Evolutionary conservation across 345 rosid genomes (phyloP), one percentile per base, ranked within the genome.

Genomic region (Corymbia maculata): DNA sequence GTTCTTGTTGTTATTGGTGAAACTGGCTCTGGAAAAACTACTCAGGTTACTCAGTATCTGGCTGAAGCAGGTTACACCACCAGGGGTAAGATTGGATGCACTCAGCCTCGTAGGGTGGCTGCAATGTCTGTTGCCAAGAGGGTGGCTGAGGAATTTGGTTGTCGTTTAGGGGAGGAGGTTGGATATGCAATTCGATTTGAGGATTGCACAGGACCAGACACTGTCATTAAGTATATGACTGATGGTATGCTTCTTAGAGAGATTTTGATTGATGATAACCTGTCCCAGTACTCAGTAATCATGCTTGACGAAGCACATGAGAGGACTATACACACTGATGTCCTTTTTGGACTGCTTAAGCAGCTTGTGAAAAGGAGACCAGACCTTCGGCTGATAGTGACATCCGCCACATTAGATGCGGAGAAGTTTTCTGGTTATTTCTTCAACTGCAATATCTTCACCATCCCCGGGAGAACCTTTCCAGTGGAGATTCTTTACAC

Each of bases 71-170:
- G 98, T 79, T 95, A 94, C 89, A 95, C 98, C 36, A 92, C 95
- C 26, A 91, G 91, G 86, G 98, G 98, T 13, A 96, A 95, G 92
- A 96, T 95, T 84, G 98, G 95, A 26, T 95, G 98, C 90, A 96
- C 98, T 32, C 98, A 96, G 90, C 98, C 98, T 88, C 96, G 96
- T 80, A 93, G 98, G 88, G 98, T 95, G 80, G 98, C 98, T 44
- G 98, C 97, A 17, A 94, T 92, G 94, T 96, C 98, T 88, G 98
- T 96, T 32, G 98, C 97, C 22, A 95, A 95, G 94, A 94, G 98
- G 90, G 98, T 95, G 55, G 98, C 98, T 89, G 97, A 95, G 91
- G 98, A 96, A 93, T 94, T 96, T 93, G 98, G 98, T 51, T 95
- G 98, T 89, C 95, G 95, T 42, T 91, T 96, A 82, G 97, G 97